A percentile compares a stretch with the other conserved stretches of the same genome.
These are phyloP conservation scores for Apophysomyces ossiformis DNA, from an alignment of 371 early-diverging fungal species.

Conservation along the genomic window DNA sequence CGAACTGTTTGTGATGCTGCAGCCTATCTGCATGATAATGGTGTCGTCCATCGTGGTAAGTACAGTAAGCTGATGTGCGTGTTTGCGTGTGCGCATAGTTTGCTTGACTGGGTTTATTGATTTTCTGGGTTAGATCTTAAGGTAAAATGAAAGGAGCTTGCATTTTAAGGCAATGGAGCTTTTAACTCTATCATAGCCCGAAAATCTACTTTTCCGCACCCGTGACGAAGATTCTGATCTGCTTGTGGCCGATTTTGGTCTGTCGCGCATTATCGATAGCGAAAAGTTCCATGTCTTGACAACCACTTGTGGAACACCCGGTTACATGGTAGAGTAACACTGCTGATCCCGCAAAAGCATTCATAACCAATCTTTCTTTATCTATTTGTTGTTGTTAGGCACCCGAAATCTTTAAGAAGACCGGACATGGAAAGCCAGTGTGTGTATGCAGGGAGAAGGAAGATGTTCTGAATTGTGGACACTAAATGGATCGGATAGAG, in stretches of 20 bases:
- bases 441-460: constrained; percentile 13
- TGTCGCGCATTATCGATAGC: constrained; percentile 81
- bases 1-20: constrained; percentile 77
- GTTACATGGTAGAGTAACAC: constrained; percentile 68
- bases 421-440: constrained; percentile 71
- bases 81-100: neutral
- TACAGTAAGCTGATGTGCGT: neutral
- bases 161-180: neutral
- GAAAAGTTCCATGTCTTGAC: constrained; percentile 77
- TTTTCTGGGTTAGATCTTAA: neutral
- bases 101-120: neutral
- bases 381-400: constrained; percentile 42
- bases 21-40: constrained; percentile 82
- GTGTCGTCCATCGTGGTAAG: constrained; percentile 88
- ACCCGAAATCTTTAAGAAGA: constrained; percentile 81
- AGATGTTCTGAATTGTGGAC: neutral
- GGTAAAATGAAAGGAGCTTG: neutral
- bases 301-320: constrained; percentile 87
- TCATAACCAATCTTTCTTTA: neutral
- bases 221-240: constrained; percentile 74
- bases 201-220: constrained; percentile 85
- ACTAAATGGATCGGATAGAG: constrained; percentile 57
- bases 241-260: constrained; percentile 89
- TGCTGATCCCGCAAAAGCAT: neutral
- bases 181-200: constrained; percentile 61